Evolutionary conservation across 495 filamentous ascomycete genomes (phyloP).

Genomic region (Chaetomium fimeti): DNA sequence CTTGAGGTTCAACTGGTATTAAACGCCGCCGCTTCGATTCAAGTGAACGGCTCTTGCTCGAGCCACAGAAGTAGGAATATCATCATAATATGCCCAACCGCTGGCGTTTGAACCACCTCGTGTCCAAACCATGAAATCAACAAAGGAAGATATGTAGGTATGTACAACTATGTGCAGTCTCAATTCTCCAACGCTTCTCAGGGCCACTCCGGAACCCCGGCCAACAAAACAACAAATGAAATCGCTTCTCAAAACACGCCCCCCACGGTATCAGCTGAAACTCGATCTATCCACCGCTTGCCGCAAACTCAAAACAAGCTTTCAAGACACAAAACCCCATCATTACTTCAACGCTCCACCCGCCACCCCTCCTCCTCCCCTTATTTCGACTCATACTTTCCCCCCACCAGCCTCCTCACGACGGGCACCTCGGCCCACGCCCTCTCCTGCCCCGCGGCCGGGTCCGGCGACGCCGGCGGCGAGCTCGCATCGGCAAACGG

Average conservation of each 20-base stretch:
- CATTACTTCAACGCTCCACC: background rate
- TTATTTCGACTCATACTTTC: conserved; percentile 67
- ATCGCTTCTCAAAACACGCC: background rate
- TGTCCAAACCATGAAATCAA: background rate
- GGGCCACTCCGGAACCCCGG: background rate
- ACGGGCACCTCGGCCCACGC: conserved; percentile 73
- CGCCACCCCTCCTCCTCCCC: background rate
- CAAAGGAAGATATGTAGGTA: conserved; percentile 1
- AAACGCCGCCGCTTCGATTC: background rate
- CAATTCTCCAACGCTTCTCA: background rate
- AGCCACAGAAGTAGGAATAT: background rate
- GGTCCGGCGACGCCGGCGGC: conserved; percentile 36
- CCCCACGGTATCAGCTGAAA: conserved; percentile 2
- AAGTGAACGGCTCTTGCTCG: background rate
- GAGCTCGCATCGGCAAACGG: conserved; percentile 45
- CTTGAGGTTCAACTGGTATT: background rate
- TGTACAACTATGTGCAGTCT: conserved; percentile 14
- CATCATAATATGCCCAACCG: background rate
- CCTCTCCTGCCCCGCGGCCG: conserved; percentile 32
- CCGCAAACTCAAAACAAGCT: conserved; percentile 8
- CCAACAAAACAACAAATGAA: background rate
- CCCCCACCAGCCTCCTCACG: conserved; percentile 70
- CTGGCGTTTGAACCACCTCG: background rate
- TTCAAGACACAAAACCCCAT: conserved; percentile 2
- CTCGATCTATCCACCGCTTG: conserved; percentile 17